Evolutionary conservation across 2,329 filamentous ascomycete species (phyloP).

Genomic region (Penicillium fuscoglaucum): DNA sequence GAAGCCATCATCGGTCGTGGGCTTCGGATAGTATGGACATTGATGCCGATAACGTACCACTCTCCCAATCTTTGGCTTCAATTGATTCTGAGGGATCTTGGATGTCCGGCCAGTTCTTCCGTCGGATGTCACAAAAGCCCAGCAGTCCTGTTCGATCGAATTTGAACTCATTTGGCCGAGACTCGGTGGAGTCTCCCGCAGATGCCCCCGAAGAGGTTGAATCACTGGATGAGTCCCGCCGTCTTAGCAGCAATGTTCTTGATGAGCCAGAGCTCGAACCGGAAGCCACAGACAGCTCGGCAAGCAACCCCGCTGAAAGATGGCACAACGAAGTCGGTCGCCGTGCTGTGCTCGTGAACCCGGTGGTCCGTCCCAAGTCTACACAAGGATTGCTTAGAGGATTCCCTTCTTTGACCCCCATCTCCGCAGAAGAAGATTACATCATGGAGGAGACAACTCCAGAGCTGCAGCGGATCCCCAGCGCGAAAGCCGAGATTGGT

Average conservation of each 20-base stretch:
- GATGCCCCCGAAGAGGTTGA: slow-evolving; percentile 46
- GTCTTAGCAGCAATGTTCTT: slow-evolving; percentile 49
- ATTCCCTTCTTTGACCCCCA: slow-evolving; percentile 42
- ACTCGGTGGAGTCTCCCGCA: slow-evolving; percentile 44
- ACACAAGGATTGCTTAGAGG: slow-evolving; percentile 60
- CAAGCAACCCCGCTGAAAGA: slow-evolving; percentile 40
- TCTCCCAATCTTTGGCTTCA: slow-evolving; percentile 85
- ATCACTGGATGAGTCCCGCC: slow-evolving; percentile 21
- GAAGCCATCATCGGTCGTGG: slow-evolving; percentile 38
- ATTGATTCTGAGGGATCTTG: slow-evolving; percentile 96
- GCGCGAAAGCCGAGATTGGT: slow-evolving; percentile 22
- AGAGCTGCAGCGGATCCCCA: slow-evolving; percentile 60
- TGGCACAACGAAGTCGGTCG: slow-evolving; percentile 56
- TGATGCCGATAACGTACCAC: slow-evolving; percentile 45
- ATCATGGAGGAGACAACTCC: slow-evolving; percentile 32
- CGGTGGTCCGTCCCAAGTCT: slow-evolving; percentile 58
- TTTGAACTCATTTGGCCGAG: slow-evolving; percentile 41
- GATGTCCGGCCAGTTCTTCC: slow-evolving; percentile 74
- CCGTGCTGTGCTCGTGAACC: slow-evolving; percentile 66
- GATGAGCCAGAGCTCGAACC: slow-evolving; percentile 55
- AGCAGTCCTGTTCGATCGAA: slow-evolving; percentile 42
- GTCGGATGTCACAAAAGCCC: slow-evolving; percentile 47
- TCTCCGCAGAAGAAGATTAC: slow-evolving; percentile 36
- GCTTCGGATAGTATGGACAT: slow-evolving; percentile 52
- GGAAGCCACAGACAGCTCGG: slow-evolving; percentile 3